Percentiles rank a stretch among this genome's conserved stretches.
phyloP scores from a whole-genome alignment of 306 rosid genomes.

The Vigna reflexopilosa region DNA sequence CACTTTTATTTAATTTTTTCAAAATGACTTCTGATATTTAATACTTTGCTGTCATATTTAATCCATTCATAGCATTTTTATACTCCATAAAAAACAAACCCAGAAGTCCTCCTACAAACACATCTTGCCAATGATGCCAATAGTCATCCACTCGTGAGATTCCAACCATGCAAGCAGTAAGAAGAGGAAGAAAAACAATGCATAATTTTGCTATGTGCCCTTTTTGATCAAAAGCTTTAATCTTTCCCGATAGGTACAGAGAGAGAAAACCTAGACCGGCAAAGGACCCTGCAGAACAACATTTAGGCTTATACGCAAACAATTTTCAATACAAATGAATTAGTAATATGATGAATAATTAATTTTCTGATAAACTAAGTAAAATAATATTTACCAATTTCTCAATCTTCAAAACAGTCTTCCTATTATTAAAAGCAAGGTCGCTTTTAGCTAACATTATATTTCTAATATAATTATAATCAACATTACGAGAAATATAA shows the following conservation, averaged over 20 bases:
- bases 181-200: conserved; percentile 78
- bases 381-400: background rate
- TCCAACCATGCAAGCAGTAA: conserved; percentile 75
- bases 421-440: conserved; percentile 1
- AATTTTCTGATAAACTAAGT: background rate
- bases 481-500: background rate
- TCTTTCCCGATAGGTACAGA: conserved; percentile 80
- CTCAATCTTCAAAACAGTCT: background rate
- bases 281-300: conserved; percentile 76
- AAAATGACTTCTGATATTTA: background rate
- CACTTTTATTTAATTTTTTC: conserved; percentile 1
- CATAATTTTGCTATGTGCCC: conserved; percentile 90
- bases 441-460: background rate
- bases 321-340: conserved; percentile 10
- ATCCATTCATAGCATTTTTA: conserved; percentile 6
- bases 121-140: conserved; percentile 99
- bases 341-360: background rate
- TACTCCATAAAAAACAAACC: conserved; percentile 50
- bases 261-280: conserved; percentile 90
- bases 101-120: conserved; percentile 78
- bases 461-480: background rate
- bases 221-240: conserved; percentile 74
- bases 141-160: conserved; percentile 88
- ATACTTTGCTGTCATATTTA: background rate
- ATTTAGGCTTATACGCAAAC: conserved; percentile 21